phyloP scores from a whole-genome alignment of 192 early-diverging fungal species.

The Mortierella antarctica region DNA sequence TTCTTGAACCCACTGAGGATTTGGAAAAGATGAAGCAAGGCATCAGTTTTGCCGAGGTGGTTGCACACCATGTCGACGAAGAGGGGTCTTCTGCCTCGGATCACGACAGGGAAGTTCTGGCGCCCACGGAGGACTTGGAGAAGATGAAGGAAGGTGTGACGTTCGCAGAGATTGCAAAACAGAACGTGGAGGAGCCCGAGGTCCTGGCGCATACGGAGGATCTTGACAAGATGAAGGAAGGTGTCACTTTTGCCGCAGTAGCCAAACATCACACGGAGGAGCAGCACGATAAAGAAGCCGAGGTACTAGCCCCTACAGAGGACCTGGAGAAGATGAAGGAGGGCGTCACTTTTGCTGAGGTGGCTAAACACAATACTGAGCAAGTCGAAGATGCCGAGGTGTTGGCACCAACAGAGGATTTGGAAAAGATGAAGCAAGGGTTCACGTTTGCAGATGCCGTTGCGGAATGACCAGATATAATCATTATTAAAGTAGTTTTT shows the following conservation, averaged over 20 bases:
- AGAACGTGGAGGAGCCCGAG: not conserved
- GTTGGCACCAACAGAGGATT: slow-evolving; percentile 18
- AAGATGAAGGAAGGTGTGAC: slow-evolving; percentile 21
- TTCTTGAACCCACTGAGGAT: slow-evolving; percentile 26
- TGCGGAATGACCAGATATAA: not conserved
- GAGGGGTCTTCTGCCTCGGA: not conserved
- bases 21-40: slow-evolving; percentile 34
- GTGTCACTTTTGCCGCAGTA: slow-evolving; percentile 13
- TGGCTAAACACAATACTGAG: not conserved
- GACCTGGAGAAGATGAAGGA: slow-evolving; percentile 38
- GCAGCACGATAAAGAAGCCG: not conserved
- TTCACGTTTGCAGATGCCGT: slow-evolving; percentile 17
- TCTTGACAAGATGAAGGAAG: slow-evolving; percentile 15
- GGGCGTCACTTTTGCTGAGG: slow-evolving; percentile 25
- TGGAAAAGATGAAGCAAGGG: slow-evolving; percentile 18
- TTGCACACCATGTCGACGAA: not conserved
- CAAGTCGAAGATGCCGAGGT: not conserved
- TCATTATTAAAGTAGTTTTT: too few relatives aligned
- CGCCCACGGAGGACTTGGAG: slow-evolving; percentile 13
- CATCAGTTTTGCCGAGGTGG: slow-evolving; percentile 19
- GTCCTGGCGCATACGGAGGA: slow-evolving; percentile 11
- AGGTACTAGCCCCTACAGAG: slow-evolving; percentile 23
- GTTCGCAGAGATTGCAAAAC: not conserved
- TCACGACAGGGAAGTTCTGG: not conserved
- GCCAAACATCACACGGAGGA: slow-evolving; percentile 10